Conservation (phyloP, 1,139 yeast genomes). For the Pichia sp. region DNA sequence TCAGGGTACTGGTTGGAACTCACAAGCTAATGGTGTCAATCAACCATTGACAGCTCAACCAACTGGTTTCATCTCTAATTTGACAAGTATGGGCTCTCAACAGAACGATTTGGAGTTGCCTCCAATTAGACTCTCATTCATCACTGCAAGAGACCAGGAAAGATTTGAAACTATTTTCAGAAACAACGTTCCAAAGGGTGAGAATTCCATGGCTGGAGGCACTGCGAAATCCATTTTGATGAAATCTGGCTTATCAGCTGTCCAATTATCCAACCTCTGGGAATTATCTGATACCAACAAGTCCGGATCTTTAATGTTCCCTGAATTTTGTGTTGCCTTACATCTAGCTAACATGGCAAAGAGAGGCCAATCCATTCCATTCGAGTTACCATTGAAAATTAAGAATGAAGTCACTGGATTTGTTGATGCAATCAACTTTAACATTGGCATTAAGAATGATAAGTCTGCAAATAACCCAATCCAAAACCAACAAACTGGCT, state of each 20-base stretch:
- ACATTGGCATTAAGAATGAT: slow-evolving; percentile 39
- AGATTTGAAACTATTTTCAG: slow-evolving; percentile 80
- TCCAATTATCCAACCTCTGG: slow-evolving; percentile 84
- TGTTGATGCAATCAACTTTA: slow-evolving; percentile 82
- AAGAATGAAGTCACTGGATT: slow-evolving; percentile 78
- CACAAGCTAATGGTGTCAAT: slow-evolving; percentile 7
- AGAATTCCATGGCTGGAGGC: slow-evolving; percentile 69
- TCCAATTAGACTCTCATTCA: slow-evolving; percentile 67
- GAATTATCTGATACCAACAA: slow-evolving; percentile 79
- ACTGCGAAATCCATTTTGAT: slow-evolving; percentile 73
- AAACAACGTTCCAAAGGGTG: slow-evolving; percentile 69
- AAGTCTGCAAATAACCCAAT: slow-evolving; percentile 29
- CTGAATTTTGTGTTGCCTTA: slow-evolving; percentile 91
- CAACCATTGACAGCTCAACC: slow-evolving; percentile 27
- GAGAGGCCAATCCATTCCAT: slow-evolving; percentile 74
- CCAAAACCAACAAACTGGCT: slow-evolving; percentile 23
- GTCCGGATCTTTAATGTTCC: slow-evolving; percentile 80
- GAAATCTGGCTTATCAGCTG: slow-evolving; percentile 73
- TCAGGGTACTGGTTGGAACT: slow-evolving; percentile 26
- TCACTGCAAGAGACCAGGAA: slow-evolving; percentile 77
- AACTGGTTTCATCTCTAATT: slow-evolving; percentile 31
- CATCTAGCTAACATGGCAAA: slow-evolving; percentile 76
- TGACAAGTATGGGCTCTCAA: slow-evolving; percentile 29
- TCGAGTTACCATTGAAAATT: slow-evolving; percentile 61
- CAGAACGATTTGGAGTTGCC: slow-evolving; percentile 47